Conservation (phyloP, 768 basidiomycete species). For the Rhodosporidiobolus odoratus region DNA sequence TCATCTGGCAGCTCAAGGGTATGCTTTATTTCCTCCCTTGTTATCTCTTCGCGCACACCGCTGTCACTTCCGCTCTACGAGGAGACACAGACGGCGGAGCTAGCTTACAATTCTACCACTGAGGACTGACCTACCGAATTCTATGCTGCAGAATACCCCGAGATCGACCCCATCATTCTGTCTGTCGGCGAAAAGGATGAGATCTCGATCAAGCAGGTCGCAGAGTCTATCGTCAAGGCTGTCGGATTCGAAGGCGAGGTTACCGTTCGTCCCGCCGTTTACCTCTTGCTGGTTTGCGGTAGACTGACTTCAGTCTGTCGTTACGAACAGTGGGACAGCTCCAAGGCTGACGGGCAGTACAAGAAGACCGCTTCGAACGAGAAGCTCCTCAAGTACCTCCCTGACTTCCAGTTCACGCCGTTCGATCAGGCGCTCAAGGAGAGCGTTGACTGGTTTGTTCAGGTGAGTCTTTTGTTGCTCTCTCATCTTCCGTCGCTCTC, state of each 20-base stretch:
- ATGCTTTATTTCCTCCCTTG: background rate
- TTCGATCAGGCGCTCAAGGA: constrained; percentile 74
- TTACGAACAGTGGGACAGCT: constrained; percentile 67
- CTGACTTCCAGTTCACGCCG: constrained; percentile 82
- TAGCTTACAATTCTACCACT: no score
- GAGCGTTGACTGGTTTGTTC: constrained; percentile 79
- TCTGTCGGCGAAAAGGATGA: constrained; percentile 92
- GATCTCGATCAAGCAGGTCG: constrained; percentile 83
- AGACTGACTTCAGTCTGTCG: background rate
- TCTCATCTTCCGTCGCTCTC: background rate
- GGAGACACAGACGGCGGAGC: no score
- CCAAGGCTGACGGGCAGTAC: constrained; percentile 80
- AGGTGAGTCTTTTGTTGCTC: constrained; percentile 38
- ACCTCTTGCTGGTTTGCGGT: background rate
- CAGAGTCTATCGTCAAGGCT: constrained; percentile 81
- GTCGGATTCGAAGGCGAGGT: constrained; percentile 74
- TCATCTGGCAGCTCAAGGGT: constrained; percentile 66
- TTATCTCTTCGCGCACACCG: no score
- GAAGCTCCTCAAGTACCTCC: constrained; percentile 70
- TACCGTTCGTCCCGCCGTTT: constrained; percentile 51
- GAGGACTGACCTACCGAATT: no score
- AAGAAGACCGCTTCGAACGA: constrained; percentile 92
- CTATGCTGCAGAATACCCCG: constrained; percentile 63
- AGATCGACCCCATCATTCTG: constrained; percentile 86
- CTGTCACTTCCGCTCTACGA: background rate